Base-by-base conservation (phyloP, 1,139 yeast species). In the Candida anutae region DNA sequence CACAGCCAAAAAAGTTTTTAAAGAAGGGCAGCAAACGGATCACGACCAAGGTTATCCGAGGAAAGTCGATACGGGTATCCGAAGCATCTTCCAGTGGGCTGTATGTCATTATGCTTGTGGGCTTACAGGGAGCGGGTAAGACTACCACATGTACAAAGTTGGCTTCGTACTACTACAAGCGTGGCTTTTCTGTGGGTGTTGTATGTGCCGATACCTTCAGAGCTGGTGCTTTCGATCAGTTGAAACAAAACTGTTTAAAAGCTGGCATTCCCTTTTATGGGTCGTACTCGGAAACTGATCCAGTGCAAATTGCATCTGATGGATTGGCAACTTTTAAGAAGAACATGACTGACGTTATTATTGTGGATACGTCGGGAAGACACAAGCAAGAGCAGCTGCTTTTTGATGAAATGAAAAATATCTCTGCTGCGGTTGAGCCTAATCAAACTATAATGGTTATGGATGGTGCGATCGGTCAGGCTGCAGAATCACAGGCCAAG, bases 201-300 rank as follows among this genome's bases (percentile, higher is more conserved):
- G 97, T 90, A 16, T 93, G 98, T 74, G 98, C 98, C 3, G 98
- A 90, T 66, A 90, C 98, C 22, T 90, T 90, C 66, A 77, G 98
- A 69, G 98, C 98, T 20, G 98, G 98, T 69, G 98, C 98, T 2
- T 90, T 90, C 63, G 98, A 90, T 58, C 98, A 90, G 64, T 71
- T 90, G 57, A 90, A 90, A 52, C 98, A 90, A 58, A 90, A 90
- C 55, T 97, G 98, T 16, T 85, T 90, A 29, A 85, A 87, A 60
- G 94, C 98, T 0, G 75, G 82, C 42, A 85, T 90, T 32, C 97
- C 98, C 23, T 90, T 76, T 55, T 90, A 77, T 53, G 98, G 98
- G 44, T 83, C 95, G 4, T 90, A 90, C 53, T 77, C 93, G 8
- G 97, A 88, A 56, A 85, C 94, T 3, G 95, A 93, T 52, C 98